Evolutionary conservation across 768 basidiomycete species (phyloP).

Genomic region (Suillus tomentosus): DNA sequence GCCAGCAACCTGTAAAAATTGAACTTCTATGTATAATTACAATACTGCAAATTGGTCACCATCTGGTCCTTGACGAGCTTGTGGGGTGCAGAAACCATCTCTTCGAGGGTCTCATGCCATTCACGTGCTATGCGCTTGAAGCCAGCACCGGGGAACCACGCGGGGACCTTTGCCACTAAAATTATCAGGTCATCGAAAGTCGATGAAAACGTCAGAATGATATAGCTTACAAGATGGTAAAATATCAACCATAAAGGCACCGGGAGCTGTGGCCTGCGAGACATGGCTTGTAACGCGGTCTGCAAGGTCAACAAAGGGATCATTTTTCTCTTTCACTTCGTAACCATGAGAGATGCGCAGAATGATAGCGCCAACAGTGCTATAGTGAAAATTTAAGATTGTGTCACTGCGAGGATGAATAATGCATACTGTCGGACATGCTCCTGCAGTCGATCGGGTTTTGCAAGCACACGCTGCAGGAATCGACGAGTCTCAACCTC

Average conservation of each 20-base stretch:
- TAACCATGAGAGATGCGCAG: background rate
- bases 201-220: background rate
- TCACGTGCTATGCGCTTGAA: background rate
- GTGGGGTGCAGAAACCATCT: background rate
- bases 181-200: background rate
- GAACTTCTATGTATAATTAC: background rate
- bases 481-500: constrained; percentile 45
- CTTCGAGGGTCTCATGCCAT: background rate
- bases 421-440: constrained; percentile 43
- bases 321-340: background rate
- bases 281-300: background rate
- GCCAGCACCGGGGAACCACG: background rate
- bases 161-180: background rate
- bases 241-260: background rate
- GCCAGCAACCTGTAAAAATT: background rate
- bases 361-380: background rate
- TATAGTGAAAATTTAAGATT: background rate
- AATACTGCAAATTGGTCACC: background rate
- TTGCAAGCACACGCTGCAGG: constrained; percentile 39
- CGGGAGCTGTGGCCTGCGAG: background rate
- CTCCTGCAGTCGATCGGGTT: constrained; percentile 37
- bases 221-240: background rate
- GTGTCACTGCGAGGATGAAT: background rate
- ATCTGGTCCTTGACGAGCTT: background rate
- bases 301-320: background rate